A percentile compares a stretch with the other conserved stretches of the same genome.
Conservation (phyloP, 78 protist species). For the Speleostelium caveatum region DNA sequence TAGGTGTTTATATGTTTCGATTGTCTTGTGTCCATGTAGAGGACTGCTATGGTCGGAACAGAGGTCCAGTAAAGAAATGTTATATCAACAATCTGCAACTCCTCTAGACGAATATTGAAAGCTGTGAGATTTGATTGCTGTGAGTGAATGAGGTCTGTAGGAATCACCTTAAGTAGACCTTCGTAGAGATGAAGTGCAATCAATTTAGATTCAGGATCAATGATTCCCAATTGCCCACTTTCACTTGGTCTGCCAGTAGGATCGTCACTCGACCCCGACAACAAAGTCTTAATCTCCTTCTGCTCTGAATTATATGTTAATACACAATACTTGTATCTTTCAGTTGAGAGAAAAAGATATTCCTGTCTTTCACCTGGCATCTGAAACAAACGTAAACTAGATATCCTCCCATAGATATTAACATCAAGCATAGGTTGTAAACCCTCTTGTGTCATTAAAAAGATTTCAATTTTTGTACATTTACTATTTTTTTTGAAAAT, state of each 20-base stretch:
- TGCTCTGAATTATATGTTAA: conserved; percentile 66
- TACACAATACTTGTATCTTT: conserved; percentile 77
- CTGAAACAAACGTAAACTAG: conserved; percentile 49
- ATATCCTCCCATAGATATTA: conserved; percentile 85
- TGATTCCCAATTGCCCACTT: conserved; percentile 56
- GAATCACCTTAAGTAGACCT: conserved; percentile 82
- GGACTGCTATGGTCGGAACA: conserved; percentile 85
- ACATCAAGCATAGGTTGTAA: conserved; percentile 83
- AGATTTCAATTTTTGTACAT: conserved; percentile 83
- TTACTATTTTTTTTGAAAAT: conserved; percentile 33
- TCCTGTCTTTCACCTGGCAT: conserved; percentile 62
- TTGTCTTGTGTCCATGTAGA: conserved; percentile 87
- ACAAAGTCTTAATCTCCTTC: conserved; percentile 79
- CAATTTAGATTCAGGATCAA: conserved; percentile 86
- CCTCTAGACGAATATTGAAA: conserved; percentile 84
- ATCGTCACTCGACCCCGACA: conserved; percentile 85
- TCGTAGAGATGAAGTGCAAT: conserved; percentile 85
- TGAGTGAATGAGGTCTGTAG: conserved; percentile 2
- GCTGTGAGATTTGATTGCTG: too few species aligned
- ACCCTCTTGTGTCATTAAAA: conserved; percentile 74
- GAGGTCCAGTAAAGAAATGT: conserved; percentile 64
- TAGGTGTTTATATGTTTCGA: conserved; percentile 80
- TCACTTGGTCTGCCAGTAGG: conserved; percentile 73
- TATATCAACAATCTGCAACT: conserved; percentile 88
- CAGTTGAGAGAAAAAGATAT: conserved; percentile 79